Conservation (phyloP, 139 green algal species). For the Chloropicon primus region DNA sequence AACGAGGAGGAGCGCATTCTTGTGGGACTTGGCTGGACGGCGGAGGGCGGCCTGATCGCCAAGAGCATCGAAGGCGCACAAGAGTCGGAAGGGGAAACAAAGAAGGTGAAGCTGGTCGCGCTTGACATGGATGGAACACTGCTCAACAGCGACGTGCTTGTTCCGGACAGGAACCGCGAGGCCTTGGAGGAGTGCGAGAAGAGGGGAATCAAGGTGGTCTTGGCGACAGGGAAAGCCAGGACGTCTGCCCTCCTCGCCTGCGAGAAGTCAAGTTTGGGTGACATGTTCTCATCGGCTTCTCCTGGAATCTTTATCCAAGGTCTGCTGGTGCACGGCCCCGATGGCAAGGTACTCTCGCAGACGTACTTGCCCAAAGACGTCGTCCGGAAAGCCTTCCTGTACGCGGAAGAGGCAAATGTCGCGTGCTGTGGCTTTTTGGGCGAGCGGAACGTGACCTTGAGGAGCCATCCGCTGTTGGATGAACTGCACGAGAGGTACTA, state of each 20-base stretch:
- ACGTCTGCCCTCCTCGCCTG: neutral
- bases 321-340: neutral
- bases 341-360: neutral
- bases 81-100: no score
- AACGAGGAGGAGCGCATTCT: neutral
- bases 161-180: neutral
- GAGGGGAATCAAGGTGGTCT: neutral
- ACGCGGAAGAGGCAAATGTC: neutral
- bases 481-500: neutral
- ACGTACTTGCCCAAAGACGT: neutral
- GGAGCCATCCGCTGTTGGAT: neutral
- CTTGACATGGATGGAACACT: neutral
- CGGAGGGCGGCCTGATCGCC: neutral
- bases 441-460: neutral
- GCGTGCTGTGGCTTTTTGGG: neutral
- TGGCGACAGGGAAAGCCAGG: neutral
- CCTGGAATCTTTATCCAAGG: neutral
- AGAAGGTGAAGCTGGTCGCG: neutral
- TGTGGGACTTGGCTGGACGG: neutral
- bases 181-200: neutral
- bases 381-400: neutral
- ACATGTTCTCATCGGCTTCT: neutral
- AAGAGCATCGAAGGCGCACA: neutral
- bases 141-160: neutral
- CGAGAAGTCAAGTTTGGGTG: neutral